Conservation (phyloP, 169 alveolate genomes). For the Plasmodium gonderi region DNA sequence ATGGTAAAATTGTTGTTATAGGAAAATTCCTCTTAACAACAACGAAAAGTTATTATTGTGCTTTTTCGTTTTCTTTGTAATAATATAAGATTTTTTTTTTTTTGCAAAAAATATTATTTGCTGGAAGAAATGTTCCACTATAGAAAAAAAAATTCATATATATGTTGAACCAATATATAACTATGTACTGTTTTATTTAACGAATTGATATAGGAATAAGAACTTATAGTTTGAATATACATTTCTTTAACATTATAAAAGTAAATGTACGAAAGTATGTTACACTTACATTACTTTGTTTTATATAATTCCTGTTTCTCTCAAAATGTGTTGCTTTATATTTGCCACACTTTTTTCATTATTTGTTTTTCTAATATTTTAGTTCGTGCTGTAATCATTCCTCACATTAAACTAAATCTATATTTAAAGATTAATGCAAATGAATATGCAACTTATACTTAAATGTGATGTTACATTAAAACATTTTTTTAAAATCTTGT, state of each 20-base stretch:
- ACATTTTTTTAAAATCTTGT: neutral
- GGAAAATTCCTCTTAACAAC: neutral
- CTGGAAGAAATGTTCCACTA: neutral
- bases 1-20: neutral
- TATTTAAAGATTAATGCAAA: neutral
- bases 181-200: neutral
- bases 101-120: neutral
- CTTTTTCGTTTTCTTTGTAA: neutral
- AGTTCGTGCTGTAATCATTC: neutral
- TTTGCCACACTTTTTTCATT: neutral
- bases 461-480: neutral
- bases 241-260: neutral
- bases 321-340: neutral
- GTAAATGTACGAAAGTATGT: neutral
- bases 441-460: neutral
- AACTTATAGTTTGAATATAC: neutral
- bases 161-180: neutral
- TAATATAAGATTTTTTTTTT: neutral
- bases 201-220: neutral
- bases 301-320: neutral
- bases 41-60: neutral
- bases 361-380: neutral
- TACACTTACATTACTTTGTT: neutral
- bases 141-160: neutral
- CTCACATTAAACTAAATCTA: neutral